Evolutionary conservation across 2,329 filamentous ascomycete genomes (phyloP).

Genomic region (Diaporthe citri): DNA sequence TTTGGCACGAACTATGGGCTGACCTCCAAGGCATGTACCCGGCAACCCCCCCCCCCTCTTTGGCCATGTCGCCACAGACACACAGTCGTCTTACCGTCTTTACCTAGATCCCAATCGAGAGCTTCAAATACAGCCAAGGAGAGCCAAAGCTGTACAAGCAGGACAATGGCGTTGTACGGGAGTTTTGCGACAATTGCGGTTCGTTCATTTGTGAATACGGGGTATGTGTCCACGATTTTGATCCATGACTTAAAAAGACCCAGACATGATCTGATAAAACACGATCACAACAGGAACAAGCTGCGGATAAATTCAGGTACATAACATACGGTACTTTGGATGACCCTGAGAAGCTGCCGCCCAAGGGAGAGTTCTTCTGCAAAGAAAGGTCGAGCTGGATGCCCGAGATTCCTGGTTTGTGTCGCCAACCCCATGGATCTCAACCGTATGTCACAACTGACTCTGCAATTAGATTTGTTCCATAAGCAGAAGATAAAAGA

Average conservation of each 20-base stretch:
- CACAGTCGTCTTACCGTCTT: conserved; percentile 38
- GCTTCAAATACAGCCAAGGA: conserved; percentile 46
- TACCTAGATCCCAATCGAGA: conserved; percentile 44
- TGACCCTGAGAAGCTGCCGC: conserved; percentile 60
- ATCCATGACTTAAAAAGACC: too few species aligned
- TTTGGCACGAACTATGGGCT: conserved; percentile 52
- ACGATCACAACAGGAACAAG: conserved; percentile 49
- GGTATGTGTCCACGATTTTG: conserved; percentile 36
- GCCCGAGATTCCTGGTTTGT: conserved; percentile 60
- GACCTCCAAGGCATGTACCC: conserved; percentile 45
- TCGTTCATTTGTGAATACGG: conserved; percentile 52
- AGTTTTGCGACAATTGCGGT: conserved; percentile 50
- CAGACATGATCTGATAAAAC: too few species aligned
- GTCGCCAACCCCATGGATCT: neutral
- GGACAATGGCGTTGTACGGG: conserved; percentile 49
- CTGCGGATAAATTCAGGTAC: conserved; percentile 59
- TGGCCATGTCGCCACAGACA: neutral
- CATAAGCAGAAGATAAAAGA: conserved; percentile 60
- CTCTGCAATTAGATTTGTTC: conserved; percentile 53
- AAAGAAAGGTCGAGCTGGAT: conserved; percentile 62
- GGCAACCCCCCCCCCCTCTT: too few species aligned
- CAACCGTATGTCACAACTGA: neutral
- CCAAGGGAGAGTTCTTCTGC: conserved; percentile 69
- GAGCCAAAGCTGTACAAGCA: conserved; percentile 47
- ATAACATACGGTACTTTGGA: conserved; percentile 63